Base-by-base conservation (phyloP, 2,329 filamentous ascomycete species). In the Fusarium phyllophilum region DNA sequence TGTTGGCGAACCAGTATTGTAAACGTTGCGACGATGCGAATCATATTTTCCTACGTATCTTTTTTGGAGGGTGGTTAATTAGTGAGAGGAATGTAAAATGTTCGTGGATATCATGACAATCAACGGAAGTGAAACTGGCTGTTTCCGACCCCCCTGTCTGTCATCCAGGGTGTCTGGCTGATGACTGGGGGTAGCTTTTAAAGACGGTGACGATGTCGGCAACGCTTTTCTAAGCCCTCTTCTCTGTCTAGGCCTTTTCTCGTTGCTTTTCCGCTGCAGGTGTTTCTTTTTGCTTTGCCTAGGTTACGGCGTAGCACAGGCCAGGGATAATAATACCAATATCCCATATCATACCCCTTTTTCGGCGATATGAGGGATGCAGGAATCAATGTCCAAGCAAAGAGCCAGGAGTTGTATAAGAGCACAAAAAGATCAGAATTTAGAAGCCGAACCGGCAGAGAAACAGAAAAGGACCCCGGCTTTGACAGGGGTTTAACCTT, bases 401-500 rank as follows among this genome's bases (percentile, higher is more conserved):
- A 62, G 48, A 49, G 49, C 71, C 54, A 24, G 46, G 61, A 61
- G 62, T 65, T 61, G 66, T 73, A 60, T 41, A 48, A 73, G 48
- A 52, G 59, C 44, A 62, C 55, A 48, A 58, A 68, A 64, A 74
- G 66, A 51, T 54, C 51, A 64, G 63, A 54, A 39, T 38, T 39
- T 54, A 39, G 51, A 57, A 74, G 59, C 45, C 62, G 63, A 74
- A 61, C 68, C 71, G 71, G 71, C 71, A 67, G 60, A 74, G 71
- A 64, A 74, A 70, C 52, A 74, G 57, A 24, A 61, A 45, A 39
- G 36, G 41, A 66, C 62, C 64, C 72, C 67, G 63, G 56, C 64
- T 45, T 62, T 60, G 58, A 48, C 75, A 76, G 74, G 75, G 75
- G 75, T 70, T 60, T 66, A 71, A 72, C 65, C 68, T 68, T 76